Evolutionary conservation across 2,329 filamentous ascomycete genomes (phyloP).

Genomic region (Ploettnerulaceae sp.): DNA sequence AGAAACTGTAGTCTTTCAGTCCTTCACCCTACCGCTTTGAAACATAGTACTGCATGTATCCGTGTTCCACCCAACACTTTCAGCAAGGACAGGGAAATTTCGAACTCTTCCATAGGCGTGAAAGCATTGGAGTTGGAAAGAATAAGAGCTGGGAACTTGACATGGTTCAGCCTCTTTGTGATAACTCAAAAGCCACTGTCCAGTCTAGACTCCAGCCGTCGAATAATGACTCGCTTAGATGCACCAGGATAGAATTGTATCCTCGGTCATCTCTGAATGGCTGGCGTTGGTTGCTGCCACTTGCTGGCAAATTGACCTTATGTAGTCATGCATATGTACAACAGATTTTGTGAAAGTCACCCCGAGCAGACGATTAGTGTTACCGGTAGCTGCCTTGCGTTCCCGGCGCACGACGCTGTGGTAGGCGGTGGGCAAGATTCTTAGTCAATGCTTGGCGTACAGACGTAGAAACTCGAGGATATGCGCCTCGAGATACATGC

Average conservation of each 20-base stretch:
- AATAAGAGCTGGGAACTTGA: background rate
- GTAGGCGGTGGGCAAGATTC: background rate
- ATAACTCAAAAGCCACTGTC: background rate
- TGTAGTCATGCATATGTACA: too few relatives aligned
- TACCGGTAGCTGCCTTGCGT: slow-evolving; percentile 4
- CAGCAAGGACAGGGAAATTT: background rate
- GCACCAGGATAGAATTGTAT: too few relatives aligned
- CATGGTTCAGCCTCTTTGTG: slow-evolving; percentile 1
- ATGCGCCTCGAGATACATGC: slow-evolving; percentile 4
- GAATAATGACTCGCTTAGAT: too few relatives aligned
- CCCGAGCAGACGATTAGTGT: background rate
- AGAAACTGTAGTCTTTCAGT: background rate
- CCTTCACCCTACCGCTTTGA: slow-evolving; percentile 8
- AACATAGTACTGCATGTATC: slow-evolving; percentile 12
- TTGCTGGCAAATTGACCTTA: too few relatives aligned
- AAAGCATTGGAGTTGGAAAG: background rate
- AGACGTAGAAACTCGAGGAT: background rate
- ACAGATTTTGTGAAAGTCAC: background rate
- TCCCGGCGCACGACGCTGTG: slow-evolving; percentile 10
- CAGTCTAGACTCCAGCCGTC: too few relatives aligned
- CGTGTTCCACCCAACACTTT: slow-evolving; percentile 5
- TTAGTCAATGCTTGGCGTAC: background rate
- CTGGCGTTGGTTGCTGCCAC: too few relatives aligned
- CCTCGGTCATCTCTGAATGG: too few relatives aligned
- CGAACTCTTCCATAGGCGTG: background rate